Evolutionary conservation across 768 basidiomycete genomes (phyloP), one percentile per base, ranked within the genome.

Genomic region (Daedaleopsis nitida): DNA sequence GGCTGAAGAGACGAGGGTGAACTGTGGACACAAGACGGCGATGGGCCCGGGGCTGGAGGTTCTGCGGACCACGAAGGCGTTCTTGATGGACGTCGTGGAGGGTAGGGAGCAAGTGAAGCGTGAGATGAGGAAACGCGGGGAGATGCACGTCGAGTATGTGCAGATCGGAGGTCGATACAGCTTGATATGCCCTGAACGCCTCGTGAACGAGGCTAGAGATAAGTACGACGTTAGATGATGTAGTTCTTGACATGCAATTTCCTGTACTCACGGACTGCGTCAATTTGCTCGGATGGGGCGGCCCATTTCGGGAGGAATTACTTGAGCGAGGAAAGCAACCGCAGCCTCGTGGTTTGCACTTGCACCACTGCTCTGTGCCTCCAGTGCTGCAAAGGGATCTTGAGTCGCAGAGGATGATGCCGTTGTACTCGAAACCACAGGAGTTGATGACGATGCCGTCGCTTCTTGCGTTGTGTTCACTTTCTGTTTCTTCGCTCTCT

Each of bases 311-410:
- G 27, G 7, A 32, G 27, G 27, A 32, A 32, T 32, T 7, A 32
- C 3, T 58, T 82, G 79, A 13, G 88, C 84, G 55, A 92, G 69
- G 67, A 92, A 92, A 27, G 75, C 76, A 60, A 91, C 89, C 1
- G 89, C 88, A 21, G 80, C 61, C 27, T 58, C 53, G 57, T 17
- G 63, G 44, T 23, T 58, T 10, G 70, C 37, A 12, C 47, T 34
- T 32, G 44, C 53, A 3, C 58, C 52, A 17, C 69, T 58, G 4
- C 72, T 70, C 37, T 66, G 67, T 35, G 66, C 69, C 69, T 87
- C 86, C 43, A 86, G 70, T 6, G 77, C 69, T 21, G 81, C 80
- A 55, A 86, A 84, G 3, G 86, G 82, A 66, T 86, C 84, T 8
- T 51, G 6, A 10, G 55, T 21, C 9, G 58, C 1, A 6, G 5